These are phyloP conservation scores for Lepidium sativum DNA, from an alignment of 345 rosid species.

Conservation along the genomic window DNA sequence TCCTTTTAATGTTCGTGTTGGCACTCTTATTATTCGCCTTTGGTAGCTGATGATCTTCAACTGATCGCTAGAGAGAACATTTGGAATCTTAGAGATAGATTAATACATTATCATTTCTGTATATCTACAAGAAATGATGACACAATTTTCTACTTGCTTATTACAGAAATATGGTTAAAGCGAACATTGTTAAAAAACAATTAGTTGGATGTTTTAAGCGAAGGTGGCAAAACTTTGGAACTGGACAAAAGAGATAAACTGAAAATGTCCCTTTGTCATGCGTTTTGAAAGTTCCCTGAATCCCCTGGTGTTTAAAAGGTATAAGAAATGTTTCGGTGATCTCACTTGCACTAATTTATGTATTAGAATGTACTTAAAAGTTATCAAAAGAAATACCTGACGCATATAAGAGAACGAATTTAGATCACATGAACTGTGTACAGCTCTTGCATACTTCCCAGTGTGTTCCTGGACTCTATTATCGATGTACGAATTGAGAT, in stretches of 20 bases:
- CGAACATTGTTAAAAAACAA: neutral
- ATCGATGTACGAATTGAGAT: slow-evolving; percentile 32
- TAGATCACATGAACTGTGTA: slow-evolving; percentile 4
- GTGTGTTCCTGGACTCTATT: slow-evolving; percentile 14
- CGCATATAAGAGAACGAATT: slow-evolving; percentile 10
- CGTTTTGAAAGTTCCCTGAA: neutral
- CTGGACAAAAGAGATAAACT: neutral
- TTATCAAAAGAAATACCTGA: slow-evolving; percentile 27
- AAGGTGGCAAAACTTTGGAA: neutral
- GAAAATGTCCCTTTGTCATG: neutral
- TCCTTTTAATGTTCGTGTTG: slow-evolving; percentile 8
- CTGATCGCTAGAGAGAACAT: slow-evolving; percentile 13
- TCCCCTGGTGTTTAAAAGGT: neutral
- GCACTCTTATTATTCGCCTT: neutral
- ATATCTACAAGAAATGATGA: neutral
- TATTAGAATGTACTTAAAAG: neutral
- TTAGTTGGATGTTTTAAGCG: neutral
- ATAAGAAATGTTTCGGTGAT: neutral
- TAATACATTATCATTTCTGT: neutral
- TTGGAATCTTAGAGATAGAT: neutral
- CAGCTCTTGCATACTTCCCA: slow-evolving; percentile 16
- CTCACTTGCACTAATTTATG: neutral
- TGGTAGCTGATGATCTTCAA: slow-evolving; percentile 18
- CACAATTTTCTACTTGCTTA: neutral
- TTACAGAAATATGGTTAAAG: neutral